phyloP scores from a whole-genome alignment of 2,329 filamentous ascomycete genomes.

The Ophiostoma montium region DNA sequence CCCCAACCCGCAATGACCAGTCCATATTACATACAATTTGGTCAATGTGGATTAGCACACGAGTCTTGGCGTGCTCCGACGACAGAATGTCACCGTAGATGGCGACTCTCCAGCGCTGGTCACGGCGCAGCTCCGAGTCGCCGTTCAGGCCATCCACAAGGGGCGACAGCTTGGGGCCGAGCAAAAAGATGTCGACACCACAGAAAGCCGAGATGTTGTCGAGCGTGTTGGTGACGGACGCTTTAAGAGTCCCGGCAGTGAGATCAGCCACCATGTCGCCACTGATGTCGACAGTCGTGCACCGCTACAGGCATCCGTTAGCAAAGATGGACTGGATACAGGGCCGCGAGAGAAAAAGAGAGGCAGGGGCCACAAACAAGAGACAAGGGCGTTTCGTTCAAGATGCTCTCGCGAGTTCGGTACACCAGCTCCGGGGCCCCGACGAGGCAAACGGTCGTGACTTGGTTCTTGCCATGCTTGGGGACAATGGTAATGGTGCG shows the following conservation, averaged over 20 bases:
- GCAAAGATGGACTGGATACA: not conserved
- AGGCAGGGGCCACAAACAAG: slow-evolving; percentile 35
- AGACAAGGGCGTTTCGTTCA: slow-evolving; percentile 85
- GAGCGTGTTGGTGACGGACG: slow-evolving; percentile 67
- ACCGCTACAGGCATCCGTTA: slow-evolving; percentile 44
- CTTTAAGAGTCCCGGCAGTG: slow-evolving; percentile 51
- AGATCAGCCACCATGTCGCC: slow-evolving; percentile 75
- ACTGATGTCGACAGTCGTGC: slow-evolving; percentile 85
- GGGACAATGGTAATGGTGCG: slow-evolving; percentile 72
- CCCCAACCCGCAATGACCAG: too few relatives aligned
- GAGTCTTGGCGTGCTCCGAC: slow-evolving; percentile 91
- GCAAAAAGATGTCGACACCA: slow-evolving; percentile 89
- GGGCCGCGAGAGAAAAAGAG: not conserved
- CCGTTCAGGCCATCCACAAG: slow-evolving; percentile 63
- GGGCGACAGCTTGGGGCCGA: slow-evolving; percentile 76
- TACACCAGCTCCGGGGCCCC: slow-evolving; percentile 78
- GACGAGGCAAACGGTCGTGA: slow-evolving; percentile 83
- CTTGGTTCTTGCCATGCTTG: slow-evolving; percentile 51
- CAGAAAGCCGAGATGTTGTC: slow-evolving; percentile 79
- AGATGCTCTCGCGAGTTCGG: slow-evolving; percentile 74
- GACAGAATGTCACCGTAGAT: slow-evolving; percentile 95
- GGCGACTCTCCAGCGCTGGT: slow-evolving; percentile 80
- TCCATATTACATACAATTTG: slow-evolving; percentile 41
- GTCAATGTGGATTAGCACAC: slow-evolving; percentile 93
- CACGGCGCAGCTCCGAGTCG: slow-evolving; percentile 68